A percentile compares a stretch with the other conserved stretches of the same genome.
Evolutionary conservation across 306 rosid genomes (phyloP).

Genomic region (Arachis stenosperma): DNA sequence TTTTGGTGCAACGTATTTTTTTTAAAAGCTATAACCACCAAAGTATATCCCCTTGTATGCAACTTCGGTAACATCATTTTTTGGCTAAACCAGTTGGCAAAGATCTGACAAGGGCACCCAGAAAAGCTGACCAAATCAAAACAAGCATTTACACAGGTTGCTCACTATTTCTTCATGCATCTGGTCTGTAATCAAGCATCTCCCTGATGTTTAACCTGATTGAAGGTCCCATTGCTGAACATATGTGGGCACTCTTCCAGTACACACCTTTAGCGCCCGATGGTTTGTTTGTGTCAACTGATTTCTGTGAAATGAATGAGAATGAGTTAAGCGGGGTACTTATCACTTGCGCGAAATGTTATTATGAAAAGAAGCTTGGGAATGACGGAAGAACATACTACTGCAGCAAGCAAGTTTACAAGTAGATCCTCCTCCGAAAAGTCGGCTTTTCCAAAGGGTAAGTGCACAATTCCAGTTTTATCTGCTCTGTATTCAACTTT

Average conservation of each 20-base stretch:
- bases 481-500: conserved; percentile 98
- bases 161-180: conserved; percentile 14
- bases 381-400: conserved; percentile 71
- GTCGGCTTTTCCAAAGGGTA: conserved; percentile 87
- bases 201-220: conserved; percentile 80
- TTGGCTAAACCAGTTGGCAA: conserved; percentile 41
- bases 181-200: conserved; percentile 87
- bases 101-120: conserved; percentile 47
- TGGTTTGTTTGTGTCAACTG: conserved; percentile 89
- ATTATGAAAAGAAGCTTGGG: conserved; percentile 14
- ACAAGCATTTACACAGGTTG: conserved; percentile 65
- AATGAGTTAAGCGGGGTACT: neutral
- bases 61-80: conserved; percentile 54
- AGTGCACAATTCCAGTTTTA: conserved; percentile 97
- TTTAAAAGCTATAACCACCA: conserved; percentile 30
- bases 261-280: conserved; percentile 93
- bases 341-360: neutral
- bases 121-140: conserved; percentile 44
- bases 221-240: conserved; percentile 99
- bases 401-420: conserved; percentile 75
- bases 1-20: conserved; percentile 37
- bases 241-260: conserved; percentile 94
- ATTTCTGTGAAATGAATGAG: conserved; percentile 63
- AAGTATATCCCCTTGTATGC: conserved; percentile 38
- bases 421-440: conserved; percentile 89